Evolutionary conservation across 345 rosid species (phyloP).

Genomic region (Salix exigua): DNA sequence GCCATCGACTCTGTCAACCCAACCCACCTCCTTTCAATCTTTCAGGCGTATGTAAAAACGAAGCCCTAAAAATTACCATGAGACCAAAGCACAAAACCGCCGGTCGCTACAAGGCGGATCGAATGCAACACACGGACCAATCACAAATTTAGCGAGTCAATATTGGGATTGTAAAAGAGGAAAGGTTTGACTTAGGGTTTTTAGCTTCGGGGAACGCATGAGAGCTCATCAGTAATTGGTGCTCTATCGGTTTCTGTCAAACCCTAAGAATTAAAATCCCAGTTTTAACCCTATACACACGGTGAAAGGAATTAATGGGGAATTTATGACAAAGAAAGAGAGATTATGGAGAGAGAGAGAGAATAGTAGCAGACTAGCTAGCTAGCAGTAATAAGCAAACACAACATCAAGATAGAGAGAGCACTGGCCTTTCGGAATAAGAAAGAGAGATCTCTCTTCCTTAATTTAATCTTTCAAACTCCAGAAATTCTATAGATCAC

Average conservation of each 20-base stretch:
- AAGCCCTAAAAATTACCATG: not conserved
- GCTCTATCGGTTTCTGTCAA: conserved; percentile 25
- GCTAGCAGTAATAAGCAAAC: not conserved
- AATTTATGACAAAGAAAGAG: conserved; percentile 43
- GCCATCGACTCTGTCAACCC: not conserved
- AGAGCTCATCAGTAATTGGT: conserved; percentile 18
- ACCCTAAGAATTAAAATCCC: conserved; percentile 23
- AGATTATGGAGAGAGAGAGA: conserved; percentile 13
- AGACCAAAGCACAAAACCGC: not conserved
- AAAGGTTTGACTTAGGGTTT: conserved; percentile 33
- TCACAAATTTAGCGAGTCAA: not conserved
- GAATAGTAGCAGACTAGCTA: not conserved
- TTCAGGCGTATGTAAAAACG: no score
- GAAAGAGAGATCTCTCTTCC: not conserved
- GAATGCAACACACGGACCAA: not conserved
- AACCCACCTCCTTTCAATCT: not conserved
- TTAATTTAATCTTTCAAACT: not conserved
- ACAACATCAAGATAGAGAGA: not conserved
- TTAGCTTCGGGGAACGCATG: conserved; percentile 19
- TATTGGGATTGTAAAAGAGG: not conserved
- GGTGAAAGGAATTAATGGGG: conserved; percentile 41
- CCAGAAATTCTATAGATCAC: conserved; percentile 12
- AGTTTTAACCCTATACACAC: conserved; percentile 37
- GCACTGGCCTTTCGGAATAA: not conserved
- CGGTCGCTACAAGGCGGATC: not conserved